These are phyloP conservation scores for Lagerstroemia speciosa DNA, from an alignment of 345 rosid species.

Conservation along the genomic window DNA sequence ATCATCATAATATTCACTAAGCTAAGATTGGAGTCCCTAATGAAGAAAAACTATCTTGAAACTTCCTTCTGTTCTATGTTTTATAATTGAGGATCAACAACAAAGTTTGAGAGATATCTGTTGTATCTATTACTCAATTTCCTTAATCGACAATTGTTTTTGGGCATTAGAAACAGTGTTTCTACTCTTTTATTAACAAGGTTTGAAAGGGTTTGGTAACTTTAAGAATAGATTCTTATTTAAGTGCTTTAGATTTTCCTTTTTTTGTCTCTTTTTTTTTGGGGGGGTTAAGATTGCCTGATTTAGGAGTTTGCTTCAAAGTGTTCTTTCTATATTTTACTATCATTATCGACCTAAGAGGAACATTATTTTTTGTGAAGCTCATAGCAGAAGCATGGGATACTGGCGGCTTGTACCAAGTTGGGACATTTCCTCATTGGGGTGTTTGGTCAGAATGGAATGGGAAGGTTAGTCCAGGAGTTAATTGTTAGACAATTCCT, in stretches of 20 bases:
- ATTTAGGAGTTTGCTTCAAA: background rate
- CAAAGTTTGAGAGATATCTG: background rate
- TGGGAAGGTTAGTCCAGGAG: constrained; percentile 67
- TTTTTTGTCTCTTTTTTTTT: background rate
- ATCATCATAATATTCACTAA: background rate
- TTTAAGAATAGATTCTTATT: background rate
- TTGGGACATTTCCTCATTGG: constrained; percentile 96
- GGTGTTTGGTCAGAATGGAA: constrained; percentile 98
- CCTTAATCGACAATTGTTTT: background rate
- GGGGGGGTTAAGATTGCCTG: background rate
- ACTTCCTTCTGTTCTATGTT: background rate
- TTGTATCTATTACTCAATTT: background rate
- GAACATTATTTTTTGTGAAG: constrained; percentile 30
- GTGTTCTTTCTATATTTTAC: background rate
- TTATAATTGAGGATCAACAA: background rate
- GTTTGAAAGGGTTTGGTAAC: background rate
- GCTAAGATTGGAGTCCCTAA: background rate
- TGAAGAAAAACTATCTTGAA: background rate
- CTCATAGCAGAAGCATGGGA: constrained; percentile 99
- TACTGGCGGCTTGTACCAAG: constrained; percentile 94
- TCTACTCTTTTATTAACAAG: background rate
- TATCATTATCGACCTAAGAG: background rate
- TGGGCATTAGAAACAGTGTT: background rate
- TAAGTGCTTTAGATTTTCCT: background rate
- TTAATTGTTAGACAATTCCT: background rate